Evolutionary conservation across 2,329 filamentous ascomycete genomes (phyloP), one percentile per base, ranked within the genome.

Genomic region (Lasiodiplodia hormozganensis): DNA sequence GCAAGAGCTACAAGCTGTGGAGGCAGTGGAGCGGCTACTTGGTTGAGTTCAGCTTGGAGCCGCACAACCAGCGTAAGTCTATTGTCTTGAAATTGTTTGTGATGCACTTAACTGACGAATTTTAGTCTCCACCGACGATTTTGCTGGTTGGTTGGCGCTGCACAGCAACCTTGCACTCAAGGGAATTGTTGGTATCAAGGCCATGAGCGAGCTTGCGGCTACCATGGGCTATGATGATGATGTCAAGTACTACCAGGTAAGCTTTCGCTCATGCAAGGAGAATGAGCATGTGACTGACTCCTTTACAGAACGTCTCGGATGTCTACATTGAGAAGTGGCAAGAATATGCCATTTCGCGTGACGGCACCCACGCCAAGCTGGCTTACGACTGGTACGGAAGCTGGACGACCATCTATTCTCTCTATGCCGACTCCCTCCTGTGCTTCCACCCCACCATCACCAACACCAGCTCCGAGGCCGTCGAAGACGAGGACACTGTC

Each of bases 161-260:
- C 92, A 95, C 77, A 94, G 92, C 2, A 94, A 96, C 74, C 83
- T 96, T 25, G 92, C 92, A 0, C 84, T 96, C 70, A 96, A 96
- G 79, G 92, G 92, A 53, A 94, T 95, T 72, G 88, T 96, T 68
- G 92, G 91, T 25, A 91, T 95, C 77, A 88, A 89, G 76, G 92
- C 92, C 28, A 94, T 94, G 89, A 88, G 88, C 72, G 87, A 90
- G 71, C 85, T 96, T 28, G 86, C 92, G 1, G 82, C 85, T 28
- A 78, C 90, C 3, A 86, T 89, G 12, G 88, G 87, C 51, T 84
- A 90, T 57, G 74, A 81, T 2, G 80, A 82, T 2, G 87, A 92
- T 68, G 84, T 82, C 57, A 81, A 85, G 53, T 84, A 88, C 70
- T 94, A 88, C 77, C 84, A 84, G 77, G 82, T 82, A 69, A 40